phyloP scores from a whole-genome alignment of 2,329 filamentous ascomycete genomes.

The Graphiopsis chlorocephala region DNA sequence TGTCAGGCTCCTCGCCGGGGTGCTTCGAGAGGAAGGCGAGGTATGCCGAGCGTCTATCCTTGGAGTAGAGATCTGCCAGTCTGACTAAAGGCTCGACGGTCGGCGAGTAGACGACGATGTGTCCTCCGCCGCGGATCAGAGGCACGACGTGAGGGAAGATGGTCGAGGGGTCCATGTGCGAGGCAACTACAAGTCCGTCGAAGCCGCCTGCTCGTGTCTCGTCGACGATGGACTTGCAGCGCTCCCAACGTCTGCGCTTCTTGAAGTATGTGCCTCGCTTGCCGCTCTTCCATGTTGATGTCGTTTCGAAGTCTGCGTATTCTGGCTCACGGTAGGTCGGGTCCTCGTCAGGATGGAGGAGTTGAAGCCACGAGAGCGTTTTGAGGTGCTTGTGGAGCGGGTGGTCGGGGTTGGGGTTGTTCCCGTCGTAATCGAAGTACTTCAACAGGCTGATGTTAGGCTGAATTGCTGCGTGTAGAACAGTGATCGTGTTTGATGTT shows the following conservation, averaged over 20 bases:
- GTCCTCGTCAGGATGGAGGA: conserved; percentile 74
- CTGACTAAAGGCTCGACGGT: conserved; percentile 74
- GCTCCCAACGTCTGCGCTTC: conserved; percentile 80
- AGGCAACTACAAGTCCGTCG: conserved; percentile 78
- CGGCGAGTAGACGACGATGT: conserved; percentile 81
- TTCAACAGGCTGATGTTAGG: conserved; percentile 83
- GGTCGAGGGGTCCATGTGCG: conserved; percentile 74
- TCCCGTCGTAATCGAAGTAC: conserved; percentile 84
- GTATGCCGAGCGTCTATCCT: conserved; percentile 75
- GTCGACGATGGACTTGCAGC: conserved; percentile 69
- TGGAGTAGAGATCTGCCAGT: conserved; percentile 80
- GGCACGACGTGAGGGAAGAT: conserved; percentile 75
- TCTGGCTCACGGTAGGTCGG: conserved; percentile 69
- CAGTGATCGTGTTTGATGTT: conserved; percentile 71
- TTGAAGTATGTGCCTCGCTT: conserved; percentile 83
- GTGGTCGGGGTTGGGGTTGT: conserved; percentile 60
- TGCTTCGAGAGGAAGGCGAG: conserved; percentile 42
- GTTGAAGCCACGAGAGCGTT: conserved; percentile 85
- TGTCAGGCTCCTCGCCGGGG: conserved; percentile 32
- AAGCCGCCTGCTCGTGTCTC: conserved; percentile 73
- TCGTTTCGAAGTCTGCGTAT: conserved; percentile 55
- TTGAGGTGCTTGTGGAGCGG: conserved; percentile 80
- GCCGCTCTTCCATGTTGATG: conserved; percentile 73
- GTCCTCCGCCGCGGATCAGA: conserved; percentile 76
- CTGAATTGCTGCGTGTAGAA: conserved; percentile 78